These are phyloP conservation scores for Pulveroboletus frians DNA, from an alignment of 768 basidiomycete genomes.

Conservation along the genomic window DNA sequence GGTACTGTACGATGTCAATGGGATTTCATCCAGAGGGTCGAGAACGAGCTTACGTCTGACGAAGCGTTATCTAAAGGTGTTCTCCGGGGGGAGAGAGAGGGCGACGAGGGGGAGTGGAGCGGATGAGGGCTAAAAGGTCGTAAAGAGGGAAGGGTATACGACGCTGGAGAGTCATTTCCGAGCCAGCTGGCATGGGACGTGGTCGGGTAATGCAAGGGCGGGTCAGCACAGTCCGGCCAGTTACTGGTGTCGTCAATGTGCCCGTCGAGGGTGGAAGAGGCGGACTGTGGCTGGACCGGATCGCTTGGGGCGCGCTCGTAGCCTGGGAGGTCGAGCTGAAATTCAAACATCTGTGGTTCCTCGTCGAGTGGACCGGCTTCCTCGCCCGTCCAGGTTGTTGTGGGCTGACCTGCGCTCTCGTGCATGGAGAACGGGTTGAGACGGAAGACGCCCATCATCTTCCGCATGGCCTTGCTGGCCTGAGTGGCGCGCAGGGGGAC, in stretches of 20 bases:
- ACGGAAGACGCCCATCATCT: conserved; percentile 74
- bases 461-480: conserved; percentile 62
- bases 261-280: conserved; percentile 9
- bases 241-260: conserved; percentile 15
- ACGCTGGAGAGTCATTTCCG: conserved; percentile 24
- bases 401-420: conserved; percentile 39
- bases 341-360: conserved; percentile 60
- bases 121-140: conserved; percentile 27
- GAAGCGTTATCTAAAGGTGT: conserved; percentile 20
- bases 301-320: conserved; percentile 21
- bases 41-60: conserved; percentile 23
- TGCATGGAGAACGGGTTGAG: conserved; percentile 74
- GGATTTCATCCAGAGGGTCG: background rate
- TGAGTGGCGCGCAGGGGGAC: conserved; percentile 75
- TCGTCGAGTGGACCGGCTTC: conserved; percentile 57
- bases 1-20: conserved; percentile 19
- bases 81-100: conserved; percentile 25
- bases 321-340: conserved; percentile 46
- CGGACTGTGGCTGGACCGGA: conserved; percentile 13
- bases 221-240: conserved; percentile 25
- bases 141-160: conserved; percentile 28
- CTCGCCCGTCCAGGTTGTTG: conserved; percentile 42
- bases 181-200: conserved; percentile 26
- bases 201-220: conserved; percentile 16
- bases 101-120: conserved; percentile 26